Conservation (phyloP, 2,329 filamentous ascomycete species). For the Pseudogymnoascus sp. region DNA sequence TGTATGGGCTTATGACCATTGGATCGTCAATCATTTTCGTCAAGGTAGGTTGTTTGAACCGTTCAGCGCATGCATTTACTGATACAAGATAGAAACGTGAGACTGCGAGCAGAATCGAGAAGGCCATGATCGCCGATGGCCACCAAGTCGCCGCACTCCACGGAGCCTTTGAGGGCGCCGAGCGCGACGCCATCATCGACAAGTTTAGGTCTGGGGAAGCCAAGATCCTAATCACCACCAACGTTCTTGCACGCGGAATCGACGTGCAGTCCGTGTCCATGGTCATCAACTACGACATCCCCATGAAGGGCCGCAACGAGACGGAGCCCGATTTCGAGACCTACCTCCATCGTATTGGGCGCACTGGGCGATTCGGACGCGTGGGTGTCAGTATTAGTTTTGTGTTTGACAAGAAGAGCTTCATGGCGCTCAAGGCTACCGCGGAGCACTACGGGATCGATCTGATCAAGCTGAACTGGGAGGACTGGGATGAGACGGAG, state of each 20-base stretch:
- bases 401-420: conserved; percentile 79
- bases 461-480: conserved; percentile 70
- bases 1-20: conserved; percentile 94
- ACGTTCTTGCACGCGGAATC: conserved; percentile 91
- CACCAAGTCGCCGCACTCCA: conserved; percentile 89
- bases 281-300: conserved; percentile 95
- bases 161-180: conserved; percentile 73
- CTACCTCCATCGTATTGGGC: conserved; percentile 94
- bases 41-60: conserved; percentile 48
- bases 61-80: neutral
- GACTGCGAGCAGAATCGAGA: conserved; percentile 77
- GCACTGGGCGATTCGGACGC: conserved; percentile 92
- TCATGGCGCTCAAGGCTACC: conserved; percentile 70
- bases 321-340: conserved; percentile 85
- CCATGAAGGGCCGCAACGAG: conserved; percentile 68
- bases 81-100: conserved; percentile 57
- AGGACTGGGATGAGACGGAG: conserved; percentile 89
- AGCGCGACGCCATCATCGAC: conserved; percentile 77
- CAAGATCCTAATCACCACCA: conserved; percentile 97
- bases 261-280: conserved; percentile 90
- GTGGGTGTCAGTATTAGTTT: conserved; percentile 95
- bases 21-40: conserved; percentile 98
- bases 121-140: conserved; percentile 77
- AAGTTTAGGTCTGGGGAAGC: conserved; percentile 78
- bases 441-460: conserved; percentile 71